Percentiles rank a stretch among this genome's conserved stretches.
Evolutionary conservation across 495 filamentous ascomycete genomes (phyloP).

Genomic region (Diplogelasinospora grovesii): DNA sequence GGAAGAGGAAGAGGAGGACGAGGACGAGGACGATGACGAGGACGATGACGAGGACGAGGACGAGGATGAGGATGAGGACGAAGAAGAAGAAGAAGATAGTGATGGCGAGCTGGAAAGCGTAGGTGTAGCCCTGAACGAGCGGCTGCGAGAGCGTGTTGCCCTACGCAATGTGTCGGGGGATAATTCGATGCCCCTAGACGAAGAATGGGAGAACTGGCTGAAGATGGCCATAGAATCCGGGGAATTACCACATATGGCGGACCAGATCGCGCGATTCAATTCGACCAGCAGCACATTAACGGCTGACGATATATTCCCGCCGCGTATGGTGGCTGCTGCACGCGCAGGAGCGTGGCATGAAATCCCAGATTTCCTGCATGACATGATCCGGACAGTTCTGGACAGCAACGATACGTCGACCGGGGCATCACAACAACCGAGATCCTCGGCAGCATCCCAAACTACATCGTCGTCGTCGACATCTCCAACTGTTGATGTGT

Average conservation of each 20-base stretch:
- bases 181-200: slow-evolving; percentile 59
- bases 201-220: slow-evolving; percentile 80
- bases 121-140: slow-evolving; percentile 64
- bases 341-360: slow-evolving; percentile 46
- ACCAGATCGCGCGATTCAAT: slow-evolving; percentile 30
- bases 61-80: slow-evolving; percentile 44
- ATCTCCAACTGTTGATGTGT: no score
- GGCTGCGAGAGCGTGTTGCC: slow-evolving; percentile 61
- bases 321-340: slow-evolving; percentile 37
- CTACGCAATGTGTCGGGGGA: slow-evolving; percentile 53
- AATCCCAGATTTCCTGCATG: slow-evolving; percentile 43
- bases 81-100: slow-evolving; percentile 54
- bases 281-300: slow-evolving; percentile 20
- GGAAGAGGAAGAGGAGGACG: slow-evolving; percentile 11
- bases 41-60: slow-evolving; percentile 50
- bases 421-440: no score
- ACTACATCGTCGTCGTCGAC: no score
- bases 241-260: slow-evolving; percentile 37
- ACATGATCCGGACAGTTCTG: slow-evolving; percentile 36
- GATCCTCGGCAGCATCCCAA: no score
- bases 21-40: slow-evolving; percentile 30
- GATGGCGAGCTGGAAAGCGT: slow-evolving; percentile 66
- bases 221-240: slow-evolving; percentile 68
- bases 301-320: slow-evolving; percentile 34
- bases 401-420: slow-evolving; percentile 8